These are phyloP conservation scores for Phytopythium oedochilum DNA, from an alignment of 352 stramenopile genomes.

Conservation along the genomic window DNA sequence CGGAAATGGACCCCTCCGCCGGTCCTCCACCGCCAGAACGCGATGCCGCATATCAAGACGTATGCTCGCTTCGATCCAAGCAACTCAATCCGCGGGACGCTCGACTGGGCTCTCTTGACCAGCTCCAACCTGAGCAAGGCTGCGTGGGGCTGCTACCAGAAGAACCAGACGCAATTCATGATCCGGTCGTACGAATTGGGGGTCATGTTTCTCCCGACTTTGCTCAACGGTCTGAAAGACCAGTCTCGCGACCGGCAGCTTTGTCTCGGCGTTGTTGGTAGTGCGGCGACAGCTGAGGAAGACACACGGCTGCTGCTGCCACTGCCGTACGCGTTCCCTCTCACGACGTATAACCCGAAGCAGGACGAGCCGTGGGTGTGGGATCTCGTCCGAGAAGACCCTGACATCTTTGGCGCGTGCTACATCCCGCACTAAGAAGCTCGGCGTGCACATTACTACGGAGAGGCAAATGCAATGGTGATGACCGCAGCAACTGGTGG, in stretches of 20 bases:
- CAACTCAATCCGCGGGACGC: constrained; percentile 13
- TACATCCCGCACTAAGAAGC: constrained; percentile 43
- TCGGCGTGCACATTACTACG: too few relatives aligned
- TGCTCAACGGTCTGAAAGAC: constrained; percentile 11
- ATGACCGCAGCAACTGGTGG: too few relatives aligned
- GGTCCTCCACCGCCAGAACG: constrained; percentile 57
- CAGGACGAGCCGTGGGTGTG: constrained; percentile 79
- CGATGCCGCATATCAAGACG: constrained; percentile 84
- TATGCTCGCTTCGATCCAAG: constrained; percentile 56
- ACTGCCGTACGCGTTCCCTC: constrained; percentile 62
- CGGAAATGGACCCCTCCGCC: constrained; percentile 64
- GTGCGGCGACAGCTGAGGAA: constrained; percentile 5
- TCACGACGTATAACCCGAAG: constrained; percentile 64
- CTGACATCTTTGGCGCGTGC: constrained; percentile 63
- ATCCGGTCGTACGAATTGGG: constrained; percentile 82
- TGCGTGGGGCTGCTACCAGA: constrained; percentile 72
- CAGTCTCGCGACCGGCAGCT: background rate
- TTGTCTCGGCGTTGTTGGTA: constrained; percentile 33
- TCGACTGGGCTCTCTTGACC: constrained; percentile 77
- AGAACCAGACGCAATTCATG: constrained; percentile 72
- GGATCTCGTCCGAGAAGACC: constrained; percentile 62
- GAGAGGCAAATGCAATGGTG: background rate
- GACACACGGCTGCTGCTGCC: constrained; percentile 23
- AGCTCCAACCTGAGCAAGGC: constrained; percentile 84
- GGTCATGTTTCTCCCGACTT: constrained; percentile 57